These are phyloP conservation scores for Nicotiana undulata DNA, from an alignment of 257 asterid species.

Conservation along the genomic window DNA sequence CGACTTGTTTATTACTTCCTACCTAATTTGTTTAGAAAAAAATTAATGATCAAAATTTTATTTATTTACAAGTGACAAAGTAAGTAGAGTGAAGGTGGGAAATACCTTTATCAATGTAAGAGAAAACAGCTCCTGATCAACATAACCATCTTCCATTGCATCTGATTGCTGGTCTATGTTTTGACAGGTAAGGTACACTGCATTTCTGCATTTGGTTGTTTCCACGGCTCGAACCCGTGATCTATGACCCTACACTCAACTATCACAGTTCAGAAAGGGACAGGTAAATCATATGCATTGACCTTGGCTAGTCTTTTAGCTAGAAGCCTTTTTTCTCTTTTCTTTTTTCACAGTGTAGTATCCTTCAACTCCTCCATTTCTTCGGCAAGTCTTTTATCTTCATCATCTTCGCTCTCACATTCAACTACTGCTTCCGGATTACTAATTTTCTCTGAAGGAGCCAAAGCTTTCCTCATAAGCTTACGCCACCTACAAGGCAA, in stretches of 20 bases:
- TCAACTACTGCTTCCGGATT: constrained; percentile 29
- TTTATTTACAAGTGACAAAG: background rate
- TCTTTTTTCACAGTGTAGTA: constrained; percentile 78
- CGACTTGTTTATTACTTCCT: too few relatives aligned
- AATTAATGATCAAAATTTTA: too few relatives aligned
- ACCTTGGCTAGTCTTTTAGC: constrained; percentile 84
- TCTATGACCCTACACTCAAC: background rate
- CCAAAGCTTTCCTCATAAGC: constrained; percentile 68
- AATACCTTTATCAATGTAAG: constrained; percentile 65
- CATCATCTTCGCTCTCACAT: constrained; percentile 28
- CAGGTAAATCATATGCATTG: background rate
- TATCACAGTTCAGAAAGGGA: background rate
- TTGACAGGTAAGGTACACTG: background rate
- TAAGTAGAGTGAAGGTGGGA: background rate
- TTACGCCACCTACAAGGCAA: constrained; percentile 63
- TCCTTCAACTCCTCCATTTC: constrained; percentile 87
- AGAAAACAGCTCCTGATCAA: constrained; percentile 68
- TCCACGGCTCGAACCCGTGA: background rate
- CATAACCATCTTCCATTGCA: constrained; percentile 59
- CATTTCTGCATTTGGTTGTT: too few relatives aligned
- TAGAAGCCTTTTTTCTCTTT: constrained; percentile 48
- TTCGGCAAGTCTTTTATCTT: constrained; percentile 52
- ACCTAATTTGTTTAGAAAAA: too few relatives aligned
- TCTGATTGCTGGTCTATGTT: constrained; percentile 63
- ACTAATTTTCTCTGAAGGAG: constrained; percentile 47